A percentile compares a stretch with the other conserved stretches of the same genome.
Conservation (phyloP, 108 stramenopile species). For the Nitzschia sp. region DNA sequence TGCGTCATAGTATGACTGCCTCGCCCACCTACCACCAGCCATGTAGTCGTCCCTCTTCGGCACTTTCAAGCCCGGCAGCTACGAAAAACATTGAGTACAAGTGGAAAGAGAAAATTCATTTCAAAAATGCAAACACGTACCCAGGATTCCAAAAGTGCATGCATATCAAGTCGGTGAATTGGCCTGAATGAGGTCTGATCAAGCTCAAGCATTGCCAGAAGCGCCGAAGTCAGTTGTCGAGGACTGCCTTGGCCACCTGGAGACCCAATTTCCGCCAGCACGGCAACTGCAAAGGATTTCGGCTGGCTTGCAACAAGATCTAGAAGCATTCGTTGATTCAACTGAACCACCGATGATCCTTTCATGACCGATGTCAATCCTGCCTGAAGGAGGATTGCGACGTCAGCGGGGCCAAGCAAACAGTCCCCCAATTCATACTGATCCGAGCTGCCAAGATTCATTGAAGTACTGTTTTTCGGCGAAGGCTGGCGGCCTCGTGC, state of each 20-base stretch:
- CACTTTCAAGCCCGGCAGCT: conserved; percentile 77
- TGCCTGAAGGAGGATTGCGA: conserved; percentile 88
- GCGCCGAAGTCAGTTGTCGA: conserved; percentile 70
- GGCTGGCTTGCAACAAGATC: conserved; percentile 90
- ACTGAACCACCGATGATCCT: conserved; percentile 87
- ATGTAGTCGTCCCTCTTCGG: conserved; percentile 86
- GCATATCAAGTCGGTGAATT: conserved; percentile 78
- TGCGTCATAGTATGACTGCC: conserved; percentile 89
- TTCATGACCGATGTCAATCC: conserved; percentile 88
- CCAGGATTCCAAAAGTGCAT: conserved; percentile 81
- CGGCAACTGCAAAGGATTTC: conserved; percentile 77
- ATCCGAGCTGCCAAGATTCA: conserved; percentile 20
- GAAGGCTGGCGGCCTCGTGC: background rate
- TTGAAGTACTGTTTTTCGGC: background rate
- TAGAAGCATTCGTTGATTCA: conserved; percentile 90
- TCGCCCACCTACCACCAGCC: conserved; percentile 89
- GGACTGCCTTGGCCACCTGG: conserved; percentile 73
- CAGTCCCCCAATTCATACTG: conserved; percentile 84
- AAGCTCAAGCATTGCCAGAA: conserved; percentile 81
- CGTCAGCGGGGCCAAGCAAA: conserved; percentile 87
- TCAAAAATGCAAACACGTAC: conserved; percentile 1
- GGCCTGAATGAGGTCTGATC: conserved; percentile 83
- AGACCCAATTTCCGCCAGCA: conserved; percentile 85
- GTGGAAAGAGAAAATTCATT: background rate
- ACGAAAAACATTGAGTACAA: background rate